Conservation (phyloP, 345 rosid species). For the Melastoma malabathricum region DNA sequence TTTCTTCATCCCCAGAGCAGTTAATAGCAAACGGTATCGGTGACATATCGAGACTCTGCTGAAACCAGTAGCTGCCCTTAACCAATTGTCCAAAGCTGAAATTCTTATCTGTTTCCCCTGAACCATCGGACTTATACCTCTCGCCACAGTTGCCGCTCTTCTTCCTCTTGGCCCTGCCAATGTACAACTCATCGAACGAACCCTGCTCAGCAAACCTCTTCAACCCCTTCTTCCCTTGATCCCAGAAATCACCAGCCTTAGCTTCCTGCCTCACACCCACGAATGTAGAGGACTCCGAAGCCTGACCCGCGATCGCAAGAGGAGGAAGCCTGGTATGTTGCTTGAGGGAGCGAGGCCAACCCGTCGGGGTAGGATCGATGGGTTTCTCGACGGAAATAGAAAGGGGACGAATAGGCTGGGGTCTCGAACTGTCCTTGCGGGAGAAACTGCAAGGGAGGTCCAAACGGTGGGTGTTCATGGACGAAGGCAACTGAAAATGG, state of each 20-base stretch:
- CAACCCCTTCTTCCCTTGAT: conserved; percentile 47
- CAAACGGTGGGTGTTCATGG: conserved; percentile 96
- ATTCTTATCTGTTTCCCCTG: conserved; percentile 19
- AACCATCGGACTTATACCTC: conserved; percentile 17
- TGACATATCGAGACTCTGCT: conserved; percentile 34
- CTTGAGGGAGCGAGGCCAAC: conserved; percentile 51
- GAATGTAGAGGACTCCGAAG: conserved; percentile 5
- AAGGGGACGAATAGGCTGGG: conserved; percentile 63
- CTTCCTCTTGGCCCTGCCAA: conserved; percentile 62
- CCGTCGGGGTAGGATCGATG: conserved; percentile 41
- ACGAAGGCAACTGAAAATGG: conserved; percentile 63
- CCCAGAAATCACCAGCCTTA: conserved; percentile 49
- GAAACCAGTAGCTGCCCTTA: conserved; percentile 60
- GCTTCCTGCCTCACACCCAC: conserved; percentile 35
- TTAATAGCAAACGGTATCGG: conserved; percentile 61
- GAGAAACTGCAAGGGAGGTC: conserved; percentile 79
- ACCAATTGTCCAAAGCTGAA: conserved; percentile 35
- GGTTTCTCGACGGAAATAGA: conserved; percentile 66
- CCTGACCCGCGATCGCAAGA: conserved; percentile 42
- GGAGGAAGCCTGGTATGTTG: conserved; percentile 85
- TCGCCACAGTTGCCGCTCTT: conserved; percentile 17
- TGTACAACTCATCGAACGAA: conserved; percentile 39
- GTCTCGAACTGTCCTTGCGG: conserved; percentile 54
- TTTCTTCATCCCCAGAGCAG: conserved; percentile 49
- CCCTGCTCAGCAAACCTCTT: conserved; percentile 74